Evolutionary conservation across 2,329 filamentous ascomycete genomes (phyloP).

Genomic region (Pseudogymnoascus sp.): DNA sequence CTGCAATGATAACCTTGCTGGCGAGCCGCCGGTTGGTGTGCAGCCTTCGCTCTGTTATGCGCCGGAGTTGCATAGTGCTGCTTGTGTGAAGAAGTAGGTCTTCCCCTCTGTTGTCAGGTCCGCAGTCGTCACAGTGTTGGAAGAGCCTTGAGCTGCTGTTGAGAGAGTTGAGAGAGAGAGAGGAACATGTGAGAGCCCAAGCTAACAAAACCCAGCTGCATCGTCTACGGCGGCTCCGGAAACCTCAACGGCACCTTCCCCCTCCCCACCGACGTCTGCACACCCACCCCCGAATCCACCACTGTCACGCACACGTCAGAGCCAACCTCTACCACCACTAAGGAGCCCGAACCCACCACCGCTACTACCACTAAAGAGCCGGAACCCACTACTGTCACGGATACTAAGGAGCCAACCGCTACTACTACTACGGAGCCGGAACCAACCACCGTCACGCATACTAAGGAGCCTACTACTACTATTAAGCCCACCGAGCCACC

Average conservation of each 20-base stretch:
- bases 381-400: slow-evolving; percentile 15
- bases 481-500: background rate
- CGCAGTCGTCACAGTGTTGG: slow-evolving; percentile 30
- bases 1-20: slow-evolving; percentile 37
- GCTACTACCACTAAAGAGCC: slow-evolving; percentile 14
- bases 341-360: slow-evolving; percentile 12
- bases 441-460: slow-evolving; percentile 14
- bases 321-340: slow-evolving; percentile 8
- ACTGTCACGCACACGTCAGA: too few relatives aligned
- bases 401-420: slow-evolving; percentile 11
- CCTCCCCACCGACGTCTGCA: slow-evolving; percentile 30
- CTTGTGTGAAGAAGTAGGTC: slow-evolving; percentile 37
- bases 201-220: slow-evolving; percentile 26
- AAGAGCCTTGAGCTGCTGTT: slow-evolving; percentile 16
- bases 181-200: background rate
- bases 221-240: slow-evolving; percentile 34
- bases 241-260: slow-evolving; percentile 30
- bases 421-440: slow-evolving; percentile 13
- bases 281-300: slow-evolving; percentile 17
- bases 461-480: background rate
- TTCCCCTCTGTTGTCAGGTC: slow-evolving; percentile 15
- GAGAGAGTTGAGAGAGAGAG: slow-evolving; percentile 31
- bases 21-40: slow-evolving; percentile 33
- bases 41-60: slow-evolving; percentile 34
- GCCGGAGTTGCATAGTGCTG: slow-evolving; percentile 33